Evolutionary conservation across 768 basidiomycete genomes (phyloP).

Genomic region (Lyophyllum shimeji): DNA sequence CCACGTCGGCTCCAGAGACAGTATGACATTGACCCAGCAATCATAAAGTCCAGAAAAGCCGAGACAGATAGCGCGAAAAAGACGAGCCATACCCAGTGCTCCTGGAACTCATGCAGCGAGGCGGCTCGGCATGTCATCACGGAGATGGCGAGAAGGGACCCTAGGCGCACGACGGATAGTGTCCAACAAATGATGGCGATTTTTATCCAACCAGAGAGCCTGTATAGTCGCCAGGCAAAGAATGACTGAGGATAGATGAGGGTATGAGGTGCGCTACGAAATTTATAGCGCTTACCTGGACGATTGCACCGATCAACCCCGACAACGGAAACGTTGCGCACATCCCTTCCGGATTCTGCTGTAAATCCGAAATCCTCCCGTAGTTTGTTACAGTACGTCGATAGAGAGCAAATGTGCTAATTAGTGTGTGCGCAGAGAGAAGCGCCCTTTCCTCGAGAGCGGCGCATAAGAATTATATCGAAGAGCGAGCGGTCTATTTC

Average conservation of each 20-base stretch:
- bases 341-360: constrained; percentile 6
- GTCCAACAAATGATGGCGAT: constrained; percentile 12
- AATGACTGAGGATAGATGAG: constrained; percentile 5
- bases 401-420: constrained; percentile 9
- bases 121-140: constrained; percentile 6
- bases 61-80: constrained; percentile 6
- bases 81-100: constrained; percentile 8
- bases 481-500: not conserved
- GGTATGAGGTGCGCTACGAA: not conserved
- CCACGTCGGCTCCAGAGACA: constrained; percentile 3
- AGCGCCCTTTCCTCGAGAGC: not conserved
- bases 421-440: constrained; percentile 1
- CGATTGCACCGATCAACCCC: constrained; percentile 4
- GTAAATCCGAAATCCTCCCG: constrained; percentile 1
- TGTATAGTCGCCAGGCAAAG: constrained; percentile 14
- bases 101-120: constrained; percentile 1
- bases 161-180: constrained; percentile 7
- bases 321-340: constrained; percentile 10
- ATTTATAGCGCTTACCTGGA: constrained; percentile 2
- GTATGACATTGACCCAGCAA: constrained; percentile 7
- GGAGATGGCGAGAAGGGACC: constrained; percentile 3
- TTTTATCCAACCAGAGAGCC: not conserved
- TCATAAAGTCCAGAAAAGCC: constrained; percentile 8
- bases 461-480: not conserved
- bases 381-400: constrained; percentile 1